Evolutionary conservation across 1,284 basidiomycete species (phyloP).

Genomic region (Leccinum fuscescens): DNA sequence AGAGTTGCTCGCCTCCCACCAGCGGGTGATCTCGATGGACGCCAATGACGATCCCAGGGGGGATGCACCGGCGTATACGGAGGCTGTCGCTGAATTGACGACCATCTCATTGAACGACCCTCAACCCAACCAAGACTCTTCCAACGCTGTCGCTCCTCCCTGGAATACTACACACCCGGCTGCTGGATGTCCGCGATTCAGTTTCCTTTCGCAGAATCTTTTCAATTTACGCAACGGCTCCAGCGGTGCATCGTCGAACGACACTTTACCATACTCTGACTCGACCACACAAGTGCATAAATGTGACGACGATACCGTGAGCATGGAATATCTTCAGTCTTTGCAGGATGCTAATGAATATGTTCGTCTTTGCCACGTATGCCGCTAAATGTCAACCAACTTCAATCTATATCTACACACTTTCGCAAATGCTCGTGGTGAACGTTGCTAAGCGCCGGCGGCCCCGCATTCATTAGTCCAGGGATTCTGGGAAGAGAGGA

Average conservation of each 20-base stretch:
- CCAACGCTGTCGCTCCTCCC: not conserved
- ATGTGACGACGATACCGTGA: constrained; percentile 25
- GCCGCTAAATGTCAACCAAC: constrained; percentile 33
- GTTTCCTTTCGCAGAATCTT: constrained; percentile 26
- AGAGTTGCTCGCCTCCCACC: constrained; percentile 27
- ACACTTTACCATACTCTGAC: constrained; percentile 6
- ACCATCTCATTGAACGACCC: constrained; percentile 13
- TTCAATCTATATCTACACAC: constrained; percentile 39
- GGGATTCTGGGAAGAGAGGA: constrained; percentile 3
- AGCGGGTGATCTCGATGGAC: constrained; percentile 25
- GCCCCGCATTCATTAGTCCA: not conserved
- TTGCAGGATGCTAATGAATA: constrained; percentile 27
- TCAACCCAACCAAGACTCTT: not conserved
- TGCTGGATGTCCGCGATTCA: constrained; percentile 24
- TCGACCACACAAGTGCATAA: constrained; percentile 12
- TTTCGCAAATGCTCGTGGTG: constrained; percentile 34
- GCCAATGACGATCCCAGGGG: constrained; percentile 41
- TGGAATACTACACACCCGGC: not conserved
- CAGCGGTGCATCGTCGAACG: not conserved
- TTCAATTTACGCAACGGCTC: constrained; percentile 13
- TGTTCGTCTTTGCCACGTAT: constrained; percentile 38
- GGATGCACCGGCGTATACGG: constrained; percentile 64
- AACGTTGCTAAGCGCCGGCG: constrained; percentile 21
- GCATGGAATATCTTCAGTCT: constrained; percentile 18
- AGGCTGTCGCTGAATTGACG: constrained; percentile 41